These are phyloP conservation scores for Diaporthe sp. DNA, from an alignment of 2,329 filamentous ascomycete species.

Conservation along the genomic window DNA sequence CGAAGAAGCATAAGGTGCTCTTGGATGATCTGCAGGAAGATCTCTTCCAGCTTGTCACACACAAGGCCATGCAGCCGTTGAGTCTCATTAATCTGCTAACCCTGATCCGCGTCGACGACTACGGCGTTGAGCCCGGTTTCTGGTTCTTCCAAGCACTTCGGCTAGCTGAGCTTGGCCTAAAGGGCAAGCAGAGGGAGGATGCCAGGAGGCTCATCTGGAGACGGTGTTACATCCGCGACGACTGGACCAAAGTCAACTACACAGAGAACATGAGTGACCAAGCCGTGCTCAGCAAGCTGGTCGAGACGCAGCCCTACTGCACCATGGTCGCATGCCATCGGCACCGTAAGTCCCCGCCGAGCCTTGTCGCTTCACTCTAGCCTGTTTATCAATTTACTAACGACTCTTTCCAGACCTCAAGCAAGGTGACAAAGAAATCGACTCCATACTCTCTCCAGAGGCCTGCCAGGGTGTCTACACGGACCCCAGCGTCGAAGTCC, in stretches of 20 bases:
- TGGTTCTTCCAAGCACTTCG: constrained; percentile 84
- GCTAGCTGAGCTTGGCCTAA: constrained; percentile 68
- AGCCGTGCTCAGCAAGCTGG: constrained; percentile 73
- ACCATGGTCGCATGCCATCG: constrained; percentile 76
- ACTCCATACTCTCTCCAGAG: constrained; percentile 63
- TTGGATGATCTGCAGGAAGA: constrained; percentile 78
- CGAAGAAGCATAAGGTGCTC: constrained; percentile 75
- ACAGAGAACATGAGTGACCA: constrained; percentile 81
- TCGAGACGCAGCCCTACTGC: constrained; percentile 76
- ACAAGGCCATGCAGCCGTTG: constrained; percentile 77
- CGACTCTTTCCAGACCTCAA: constrained; percentile 47
- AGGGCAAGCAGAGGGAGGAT: constrained; percentile 69
- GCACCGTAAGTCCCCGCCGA: constrained; percentile 66
- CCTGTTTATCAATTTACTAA: constrained; percentile 42
- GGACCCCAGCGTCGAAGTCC: constrained; percentile 72
- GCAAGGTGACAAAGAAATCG: constrained; percentile 57
- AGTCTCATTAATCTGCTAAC: constrained; percentile 83
- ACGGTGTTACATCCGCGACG: constrained; percentile 84
- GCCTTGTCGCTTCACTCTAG: neutral
- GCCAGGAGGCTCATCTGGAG: constrained; percentile 83
- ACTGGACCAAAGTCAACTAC: constrained; percentile 86
- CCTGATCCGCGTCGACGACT: constrained; percentile 69
- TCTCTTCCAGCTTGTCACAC: constrained; percentile 77
- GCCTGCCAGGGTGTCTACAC: constrained; percentile 72
- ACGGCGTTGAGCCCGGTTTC: constrained; percentile 67